Evolutionary conservation across 2,329 filamentous ascomycete species (phyloP), one percentile per base, ranked within the genome.

Genomic region (Exutisphaerella laricina): DNA sequence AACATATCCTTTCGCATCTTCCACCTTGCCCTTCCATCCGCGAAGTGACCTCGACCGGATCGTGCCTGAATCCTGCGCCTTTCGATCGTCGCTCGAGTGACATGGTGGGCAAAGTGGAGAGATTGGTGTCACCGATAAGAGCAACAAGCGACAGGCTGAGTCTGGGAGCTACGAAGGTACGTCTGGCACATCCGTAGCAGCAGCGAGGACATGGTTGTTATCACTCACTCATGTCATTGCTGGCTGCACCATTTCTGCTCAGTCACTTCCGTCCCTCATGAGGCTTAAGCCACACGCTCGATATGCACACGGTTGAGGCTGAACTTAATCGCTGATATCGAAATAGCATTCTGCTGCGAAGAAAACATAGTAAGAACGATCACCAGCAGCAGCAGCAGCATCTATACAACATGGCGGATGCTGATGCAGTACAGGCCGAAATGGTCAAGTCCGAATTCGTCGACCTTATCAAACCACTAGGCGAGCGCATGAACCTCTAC

Each of bases 401-500:
- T n/a, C n/a, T n/a, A n/a, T n/a, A n/a, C n/a, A n/a, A n/a, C n/a
- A n/a, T n/a, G n/a, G n/a, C n/a, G n/a, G n/a, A n/a, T n/a, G n/a
- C n/a, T n/a, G n/a, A n/a, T n/a, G n/a, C n/a, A n/a, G n/a, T n/a
- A n/a, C n/a, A n/a, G n/a, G n/a, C n/a, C n/a, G n/a, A n/a, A n/a
- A 35, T 35, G 33, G 21, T 20, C 33, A 35, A 35, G 20, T 53
- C 55, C 25, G 58, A 62, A 13, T 62, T 62, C 44, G 55, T 62
- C 47, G 58, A 61, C 45, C 51, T 57, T 34, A 53, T 59, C 43
- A 43, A 50, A 23, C 59, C 59, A 5, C 55, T 58, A 2, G 43
- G 46, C 35, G 54, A 60, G 23, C 55, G 58, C 21, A 45, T 62
- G n/a, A 51, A 48, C 20, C 49, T 56, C 48, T 64, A 63, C 52